Evolutionary conservation across 768 basidiomycete genomes (phyloP).

Genomic region (Suillus subalutaceus): DNA sequence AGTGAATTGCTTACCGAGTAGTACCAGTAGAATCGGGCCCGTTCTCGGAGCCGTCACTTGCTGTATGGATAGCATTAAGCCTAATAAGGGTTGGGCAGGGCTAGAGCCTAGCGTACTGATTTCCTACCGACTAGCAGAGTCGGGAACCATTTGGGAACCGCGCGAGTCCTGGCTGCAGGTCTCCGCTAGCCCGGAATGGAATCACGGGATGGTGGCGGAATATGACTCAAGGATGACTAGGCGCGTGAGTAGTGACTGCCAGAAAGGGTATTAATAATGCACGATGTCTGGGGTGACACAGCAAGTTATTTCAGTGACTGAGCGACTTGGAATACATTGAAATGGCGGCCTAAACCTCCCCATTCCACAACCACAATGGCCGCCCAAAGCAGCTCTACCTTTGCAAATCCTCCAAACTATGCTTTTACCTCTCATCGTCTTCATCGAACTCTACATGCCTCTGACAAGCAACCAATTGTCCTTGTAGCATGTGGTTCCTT

Average conservation of each 20-base stretch:
- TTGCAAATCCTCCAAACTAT: constrained; percentile 70
- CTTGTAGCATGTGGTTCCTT: constrained; percentile 98
- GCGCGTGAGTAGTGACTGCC: background rate
- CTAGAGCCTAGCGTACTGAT: no score
- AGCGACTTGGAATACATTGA: background rate
- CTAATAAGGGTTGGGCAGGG: background rate
- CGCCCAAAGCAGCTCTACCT: constrained; percentile 31
- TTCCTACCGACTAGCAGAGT: background rate
- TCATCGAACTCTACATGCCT: constrained; percentile 54
- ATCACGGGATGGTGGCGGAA: background rate
- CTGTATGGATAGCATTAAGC: background rate
- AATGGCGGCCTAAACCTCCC: constrained; percentile 1
- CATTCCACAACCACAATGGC: constrained; percentile 29
- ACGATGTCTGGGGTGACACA: background rate
- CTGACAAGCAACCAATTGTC: constrained; percentile 81
- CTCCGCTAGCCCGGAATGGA: background rate
- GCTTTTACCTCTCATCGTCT: constrained; percentile 71
- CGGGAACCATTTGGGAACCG: background rate
- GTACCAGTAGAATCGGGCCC: background rate
- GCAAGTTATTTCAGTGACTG: background rate
- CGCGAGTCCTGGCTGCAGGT: background rate
- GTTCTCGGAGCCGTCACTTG: background rate
- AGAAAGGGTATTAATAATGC: background rate
- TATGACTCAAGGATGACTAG: background rate
- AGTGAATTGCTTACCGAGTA: background rate